A percentile compares a stretch with the other conserved stretches of the same genome.
Evolutionary conservation across 768 basidiomycete species (phyloP).

Genomic region (Suillus bovinus): DNA sequence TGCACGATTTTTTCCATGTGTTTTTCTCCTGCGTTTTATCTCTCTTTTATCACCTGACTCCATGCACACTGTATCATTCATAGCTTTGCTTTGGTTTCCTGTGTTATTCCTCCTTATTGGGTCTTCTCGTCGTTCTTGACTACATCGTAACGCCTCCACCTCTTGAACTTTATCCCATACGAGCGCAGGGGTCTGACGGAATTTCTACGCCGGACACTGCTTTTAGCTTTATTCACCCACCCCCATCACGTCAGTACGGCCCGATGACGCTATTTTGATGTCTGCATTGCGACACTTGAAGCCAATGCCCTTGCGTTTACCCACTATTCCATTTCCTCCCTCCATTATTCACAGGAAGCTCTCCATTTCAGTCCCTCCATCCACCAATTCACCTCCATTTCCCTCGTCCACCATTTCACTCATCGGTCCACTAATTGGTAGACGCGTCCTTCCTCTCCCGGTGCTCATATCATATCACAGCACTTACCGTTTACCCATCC

Average conservation of each 20-base stretch:
- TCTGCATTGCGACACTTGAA: neutral
- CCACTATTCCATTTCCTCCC: neutral
- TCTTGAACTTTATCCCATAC: neutral
- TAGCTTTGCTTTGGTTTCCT: neutral
- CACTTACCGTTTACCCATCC: neutral
- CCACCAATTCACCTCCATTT: neutral
- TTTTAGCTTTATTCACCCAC: neutral
- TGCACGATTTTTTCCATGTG: neutral
- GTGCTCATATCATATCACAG: neutral
- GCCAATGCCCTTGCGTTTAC: neutral
- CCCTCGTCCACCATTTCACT: neutral
- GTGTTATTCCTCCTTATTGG: conserved; percentile 10
- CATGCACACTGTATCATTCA: conserved; percentile 6
- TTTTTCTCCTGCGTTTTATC: neutral
- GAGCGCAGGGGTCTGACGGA: neutral
- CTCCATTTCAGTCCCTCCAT: neutral
- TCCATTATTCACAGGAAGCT: neutral
- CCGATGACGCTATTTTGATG: neutral
- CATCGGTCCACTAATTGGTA: neutral
- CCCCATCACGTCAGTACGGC: neutral
- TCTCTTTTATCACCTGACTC: neutral
- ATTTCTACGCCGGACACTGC: neutral
- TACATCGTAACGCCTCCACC: neutral
- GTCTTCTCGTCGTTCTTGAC: conserved; percentile 1
- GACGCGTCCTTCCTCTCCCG: neutral